phyloP scores from a whole-genome alignment of 306 rosid genomes.

The Trichosanthes truncata region DNA sequence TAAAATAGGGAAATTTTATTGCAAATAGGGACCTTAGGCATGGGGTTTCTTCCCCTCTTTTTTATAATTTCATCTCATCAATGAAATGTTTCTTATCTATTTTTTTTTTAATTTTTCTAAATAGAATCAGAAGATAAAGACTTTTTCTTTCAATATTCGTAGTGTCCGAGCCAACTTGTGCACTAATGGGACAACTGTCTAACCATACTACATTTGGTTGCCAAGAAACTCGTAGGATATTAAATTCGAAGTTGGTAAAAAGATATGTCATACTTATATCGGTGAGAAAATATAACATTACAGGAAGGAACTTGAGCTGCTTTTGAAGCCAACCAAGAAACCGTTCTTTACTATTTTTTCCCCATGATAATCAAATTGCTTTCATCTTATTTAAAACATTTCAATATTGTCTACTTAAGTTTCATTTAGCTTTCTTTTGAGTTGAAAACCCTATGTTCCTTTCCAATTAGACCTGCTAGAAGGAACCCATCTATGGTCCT shows the following conservation, averaged over 20 bases:
- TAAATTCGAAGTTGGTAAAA: too few species aligned
- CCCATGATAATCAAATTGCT: neutral
- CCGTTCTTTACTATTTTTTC: neutral
- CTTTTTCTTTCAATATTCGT: neutral
- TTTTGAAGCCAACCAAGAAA: neutral
- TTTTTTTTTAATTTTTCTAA: too few species aligned
- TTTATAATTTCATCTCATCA: neutral
- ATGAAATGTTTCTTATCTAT: neutral
- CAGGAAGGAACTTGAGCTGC: too few species aligned
- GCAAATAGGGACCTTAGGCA: neutral
- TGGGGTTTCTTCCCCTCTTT: neutral
- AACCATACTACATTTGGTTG: neutral
- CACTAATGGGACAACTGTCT: neutral
- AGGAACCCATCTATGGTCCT: neutral
- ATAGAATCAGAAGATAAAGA: neutral
- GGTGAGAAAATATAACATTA: too few species aligned
- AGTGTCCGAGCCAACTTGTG: neutral
- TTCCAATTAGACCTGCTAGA: neutral
- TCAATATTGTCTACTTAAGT: neutral
- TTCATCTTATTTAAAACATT: neutral
- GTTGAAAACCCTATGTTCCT: neutral
- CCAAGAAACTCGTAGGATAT: too few species aligned
- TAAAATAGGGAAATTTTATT: neutral
- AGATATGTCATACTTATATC: too few species aligned
- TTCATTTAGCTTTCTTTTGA: neutral